These are phyloP conservation scores for Candida oleophila DNA, from an alignment of 805 yeast genomes.

Conservation along the genomic window DNA sequence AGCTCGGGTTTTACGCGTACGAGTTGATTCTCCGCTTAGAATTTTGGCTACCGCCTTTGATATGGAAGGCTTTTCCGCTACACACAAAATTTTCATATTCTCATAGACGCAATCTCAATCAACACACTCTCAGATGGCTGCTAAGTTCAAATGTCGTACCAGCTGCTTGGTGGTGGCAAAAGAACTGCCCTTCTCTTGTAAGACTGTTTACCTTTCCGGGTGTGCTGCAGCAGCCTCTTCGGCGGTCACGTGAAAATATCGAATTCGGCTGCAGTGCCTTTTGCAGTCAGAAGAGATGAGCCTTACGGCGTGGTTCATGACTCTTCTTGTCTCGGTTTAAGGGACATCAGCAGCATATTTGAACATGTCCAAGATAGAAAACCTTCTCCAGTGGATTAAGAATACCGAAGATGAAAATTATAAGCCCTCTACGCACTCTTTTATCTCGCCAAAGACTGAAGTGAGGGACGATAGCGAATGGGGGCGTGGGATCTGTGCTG, in stretches of 20 bases:
- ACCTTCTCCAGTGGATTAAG: slow-evolving; percentile 30
- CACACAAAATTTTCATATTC: slow-evolving; percentile 77
- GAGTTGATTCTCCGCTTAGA: slow-evolving; percentile 69
- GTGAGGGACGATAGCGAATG: slow-evolving; percentile 32
- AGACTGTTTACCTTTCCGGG: too few species aligned
- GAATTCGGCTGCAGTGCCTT: too few species aligned
- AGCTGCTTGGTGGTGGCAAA: too few species aligned
- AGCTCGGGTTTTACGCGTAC: slow-evolving; percentile 47
- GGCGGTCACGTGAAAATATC: too few species aligned
- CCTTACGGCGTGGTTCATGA: too few species aligned
- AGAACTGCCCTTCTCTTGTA: too few species aligned
- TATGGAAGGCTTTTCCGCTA: slow-evolving; percentile 96
- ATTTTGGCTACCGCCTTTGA: slow-evolving; percentile 78
- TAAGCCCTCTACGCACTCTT: slow-evolving; percentile 20
- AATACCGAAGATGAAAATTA: slow-evolving; percentile 20
- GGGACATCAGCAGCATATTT: too few species aligned
- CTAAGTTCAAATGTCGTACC: too few species aligned
- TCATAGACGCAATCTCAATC: not conserved
- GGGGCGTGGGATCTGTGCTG: slow-evolving; percentile 67
- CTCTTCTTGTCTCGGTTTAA: too few species aligned
- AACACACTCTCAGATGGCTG: too few species aligned
- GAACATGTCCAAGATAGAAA: slow-evolving; percentile 9
- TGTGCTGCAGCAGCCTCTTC: too few species aligned
- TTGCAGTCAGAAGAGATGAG: too few species aligned
- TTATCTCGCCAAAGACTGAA: slow-evolving; percentile 38